phyloP scores from a whole-genome alignment of 2,329 filamentous ascomycete species.

The Dryadomyces sulphureus region DNA sequence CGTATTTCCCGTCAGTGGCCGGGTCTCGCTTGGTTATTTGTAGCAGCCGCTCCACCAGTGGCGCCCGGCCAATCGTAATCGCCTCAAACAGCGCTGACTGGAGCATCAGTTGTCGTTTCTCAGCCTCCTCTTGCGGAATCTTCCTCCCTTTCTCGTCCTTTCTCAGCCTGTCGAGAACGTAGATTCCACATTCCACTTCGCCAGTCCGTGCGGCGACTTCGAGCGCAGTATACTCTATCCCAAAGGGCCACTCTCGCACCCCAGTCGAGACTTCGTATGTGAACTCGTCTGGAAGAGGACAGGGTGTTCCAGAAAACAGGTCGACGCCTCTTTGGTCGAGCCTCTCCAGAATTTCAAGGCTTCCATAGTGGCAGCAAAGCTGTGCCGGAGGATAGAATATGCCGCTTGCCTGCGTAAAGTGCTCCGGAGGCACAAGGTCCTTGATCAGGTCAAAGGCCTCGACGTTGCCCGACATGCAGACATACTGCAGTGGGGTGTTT shows the following conservation, averaged over 20 bases:
- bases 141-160: neutral
- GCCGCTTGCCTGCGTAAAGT: neutral
- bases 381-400: neutral
- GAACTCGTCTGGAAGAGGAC: neutral
- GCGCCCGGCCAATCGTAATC: neutral
- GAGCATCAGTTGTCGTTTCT: neutral
- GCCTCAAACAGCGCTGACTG: neutral
- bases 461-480: neutral
- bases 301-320: neutral
- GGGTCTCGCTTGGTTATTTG: neutral
- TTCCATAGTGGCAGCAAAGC: neutral
- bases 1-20: neutral
- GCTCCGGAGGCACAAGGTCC: neutral
- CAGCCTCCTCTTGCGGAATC: neutral
- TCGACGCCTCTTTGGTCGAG: neutral
- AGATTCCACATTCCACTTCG: neutral
- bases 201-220: neutral
- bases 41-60: neutral
- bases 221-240: neutral
- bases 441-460: conserved; percentile 1
- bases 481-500: neutral
- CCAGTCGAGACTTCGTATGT: neutral
- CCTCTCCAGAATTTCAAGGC: neutral
- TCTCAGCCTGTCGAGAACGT: neutral
- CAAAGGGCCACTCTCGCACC: neutral